A percentile compares a stretch with the other conserved stretches of the same genome.
Conservation (phyloP, 2,329 filamentous ascomycete genomes). For the Botrytis tulipae region DNA sequence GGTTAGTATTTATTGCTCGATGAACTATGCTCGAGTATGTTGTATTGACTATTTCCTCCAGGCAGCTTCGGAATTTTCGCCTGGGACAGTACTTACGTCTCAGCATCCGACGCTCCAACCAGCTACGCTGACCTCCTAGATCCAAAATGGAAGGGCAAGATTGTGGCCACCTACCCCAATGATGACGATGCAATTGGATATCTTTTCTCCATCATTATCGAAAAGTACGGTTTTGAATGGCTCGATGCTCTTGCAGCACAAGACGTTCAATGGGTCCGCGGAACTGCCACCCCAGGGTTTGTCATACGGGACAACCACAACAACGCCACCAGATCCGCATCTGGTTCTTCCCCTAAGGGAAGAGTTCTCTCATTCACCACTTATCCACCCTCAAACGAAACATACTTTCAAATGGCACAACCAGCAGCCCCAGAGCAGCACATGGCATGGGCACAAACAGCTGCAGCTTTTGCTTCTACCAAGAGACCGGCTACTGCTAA, state of each 20-base stretch:
- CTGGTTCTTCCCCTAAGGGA: background rate
- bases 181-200: background rate
- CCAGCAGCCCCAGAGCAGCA: background rate
- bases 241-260: background rate
- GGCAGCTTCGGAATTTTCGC: background rate
- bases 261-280: slow-evolving; percentile 12
- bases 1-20: background rate
- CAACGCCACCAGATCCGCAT: background rate
- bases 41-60: background rate
- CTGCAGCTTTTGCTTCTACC: background rate
- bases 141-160: slow-evolving; percentile 7
- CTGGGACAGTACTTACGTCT: background rate
- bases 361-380: slow-evolving; percentile 3
- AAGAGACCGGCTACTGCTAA: background rate
- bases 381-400: background rate
- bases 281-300: background rate
- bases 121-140: slow-evolving; percentile 3
- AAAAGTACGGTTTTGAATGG: slow-evolving; percentile 3
- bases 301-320: background rate
- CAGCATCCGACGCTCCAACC: slow-evolving; percentile 20
- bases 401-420: too few species aligned
- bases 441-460: slow-evolving; percentile 3
- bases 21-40: background rate
- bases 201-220: slow-evolving; percentile 8
- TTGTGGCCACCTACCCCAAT: slow-evolving; percentile 8